Evolutionary conservation across 2,329 filamentous ascomycete species (phyloP), one percentile per base, ranked within the genome.

Genomic region (Pseudogymnoascus sp.): DNA sequence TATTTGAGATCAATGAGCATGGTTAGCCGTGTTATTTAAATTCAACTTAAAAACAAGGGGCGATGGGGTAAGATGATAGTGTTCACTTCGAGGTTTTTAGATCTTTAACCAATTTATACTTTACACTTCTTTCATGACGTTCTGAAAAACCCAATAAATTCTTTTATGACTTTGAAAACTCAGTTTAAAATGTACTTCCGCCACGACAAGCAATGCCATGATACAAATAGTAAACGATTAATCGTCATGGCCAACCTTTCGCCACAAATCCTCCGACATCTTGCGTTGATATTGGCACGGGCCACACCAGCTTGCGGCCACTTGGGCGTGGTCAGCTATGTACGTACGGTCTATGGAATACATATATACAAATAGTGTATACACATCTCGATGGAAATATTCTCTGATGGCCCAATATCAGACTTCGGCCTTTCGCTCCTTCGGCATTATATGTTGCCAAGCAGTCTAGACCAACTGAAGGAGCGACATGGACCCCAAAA

Each of bases 111-210:
- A 31, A 52, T 52, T 52, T 11, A 52, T 52, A 28, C 45, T 11
- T 49, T 49, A 7, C 45, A 12, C 25, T 31, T 52, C 7, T 31
- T 16, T 28, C 6, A 11, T 31, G 18, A 31, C 45, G 18, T 52
- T 8, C 1, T 52, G 7, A 3, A 28, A 52, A 31, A 16, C 8
- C 14, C 25, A 52, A 31, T 31, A 18, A 12, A 16, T 31, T 28
- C 2, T 8, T 31, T 43, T 23, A 12, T 43, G 4, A 23, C 11
- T 43, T 14, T 9, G 11, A 43, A 21, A 4, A 43, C 9, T 43
- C 8, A 12, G 40, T 43, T 21, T 43, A 77, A 18, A 40, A 31
- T 40, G 6, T 40, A 14, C 12, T 35, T 14, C 7, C n/a, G 4
- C n/a, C n/a, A 9, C n/a, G 6, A 16, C 37, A 40, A 40, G 7